These are phyloP conservation scores for Fragaria vesca DNA, from an alignment of 306 rosid genomes.

Conservation along the genomic window DNA sequence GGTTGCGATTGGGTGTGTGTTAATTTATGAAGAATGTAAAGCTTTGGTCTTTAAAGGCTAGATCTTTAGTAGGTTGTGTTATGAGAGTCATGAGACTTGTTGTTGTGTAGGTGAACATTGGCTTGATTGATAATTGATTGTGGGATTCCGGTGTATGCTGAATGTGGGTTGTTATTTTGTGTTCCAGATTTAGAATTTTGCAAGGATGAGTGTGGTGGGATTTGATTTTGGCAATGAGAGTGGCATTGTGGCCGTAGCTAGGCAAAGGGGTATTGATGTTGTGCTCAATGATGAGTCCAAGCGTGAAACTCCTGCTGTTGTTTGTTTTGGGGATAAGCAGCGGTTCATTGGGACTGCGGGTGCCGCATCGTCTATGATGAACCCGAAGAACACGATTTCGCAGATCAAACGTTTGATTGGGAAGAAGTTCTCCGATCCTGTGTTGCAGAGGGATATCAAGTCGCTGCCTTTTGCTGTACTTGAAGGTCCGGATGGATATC, in stretches of 20 bases:
- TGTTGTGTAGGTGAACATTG: not conserved
- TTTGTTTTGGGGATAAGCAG: conserved; percentile 95
- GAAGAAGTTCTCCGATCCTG: conserved; percentile 67
- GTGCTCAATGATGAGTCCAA: conserved; percentile 96
- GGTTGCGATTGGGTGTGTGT: not conserved
- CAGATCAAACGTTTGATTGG: conserved; percentile 84
- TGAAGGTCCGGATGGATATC: conserved; percentile 89
- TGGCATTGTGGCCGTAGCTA: conserved; percentile 92
- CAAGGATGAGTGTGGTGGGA: conserved; percentile 93
- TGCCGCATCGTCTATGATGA: conserved; percentile 93
- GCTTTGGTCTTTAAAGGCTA: not conserved
- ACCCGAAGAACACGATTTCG: conserved; percentile 79
- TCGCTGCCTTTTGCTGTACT: conserved; percentile 62
- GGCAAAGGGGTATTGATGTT: conserved; percentile 95
- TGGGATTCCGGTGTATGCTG: not conserved
- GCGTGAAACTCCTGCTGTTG: conserved; percentile 91
- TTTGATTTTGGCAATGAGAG: conserved; percentile 97
- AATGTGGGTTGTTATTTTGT: conserved; percentile 1
- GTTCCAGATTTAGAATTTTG: conserved; percentile 19
- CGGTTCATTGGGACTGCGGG: conserved; percentile 95
- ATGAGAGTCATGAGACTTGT: not conserved
- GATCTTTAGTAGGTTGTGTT: not conserved
- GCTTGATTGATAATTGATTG: not conserved
- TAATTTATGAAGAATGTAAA: not conserved
- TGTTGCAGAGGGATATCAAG: conserved; percentile 74